Evolutionary conservation across 306 rosid species (phyloP).

Genomic region (Medicago arabica): DNA sequence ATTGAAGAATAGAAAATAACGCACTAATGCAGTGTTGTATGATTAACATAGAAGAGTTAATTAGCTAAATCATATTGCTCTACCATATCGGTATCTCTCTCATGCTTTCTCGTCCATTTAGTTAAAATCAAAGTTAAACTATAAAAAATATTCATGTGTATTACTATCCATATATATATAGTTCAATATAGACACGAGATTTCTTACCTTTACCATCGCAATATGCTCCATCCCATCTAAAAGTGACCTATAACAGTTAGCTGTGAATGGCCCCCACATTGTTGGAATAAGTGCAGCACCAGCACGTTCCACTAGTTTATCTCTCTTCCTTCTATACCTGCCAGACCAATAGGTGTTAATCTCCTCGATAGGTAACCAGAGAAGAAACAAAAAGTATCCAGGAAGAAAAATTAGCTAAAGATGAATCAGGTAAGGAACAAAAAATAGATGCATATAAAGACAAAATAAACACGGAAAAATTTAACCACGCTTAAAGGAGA

Average conservation of each 20-base stretch:
- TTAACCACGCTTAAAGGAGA: neutral
- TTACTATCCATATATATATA: neutral
- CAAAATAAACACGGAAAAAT: neutral
- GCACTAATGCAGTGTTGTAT: neutral
- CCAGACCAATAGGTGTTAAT: constrained; percentile 37
- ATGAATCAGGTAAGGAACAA: constrained; percentile 35
- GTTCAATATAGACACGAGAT: constrained; percentile 29
- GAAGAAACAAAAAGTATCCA: constrained; percentile 29
- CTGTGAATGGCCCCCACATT: constrained; percentile 87
- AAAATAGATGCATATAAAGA: neutral
- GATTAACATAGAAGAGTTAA: neutral
- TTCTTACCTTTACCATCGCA: constrained; percentile 95
- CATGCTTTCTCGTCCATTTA: neutral
- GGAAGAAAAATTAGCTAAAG: constrained; percentile 4
- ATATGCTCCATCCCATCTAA: constrained; percentile 92
- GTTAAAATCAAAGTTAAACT: constrained; percentile 13
- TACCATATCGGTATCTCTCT: neutral
- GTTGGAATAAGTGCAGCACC: constrained; percentile 84
- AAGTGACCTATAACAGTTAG: constrained; percentile 81
- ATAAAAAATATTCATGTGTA: neutral
- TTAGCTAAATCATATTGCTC: constrained; percentile 9
- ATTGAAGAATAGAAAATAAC: neutral
- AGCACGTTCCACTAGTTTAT: constrained; percentile 71
- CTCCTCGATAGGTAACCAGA: constrained; percentile 26
- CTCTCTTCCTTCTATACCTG: constrained; percentile 95